Evolutionary conservation across 805 yeast species (phyloP).

Genomic region (Wickerhamiella australiensis): DNA sequence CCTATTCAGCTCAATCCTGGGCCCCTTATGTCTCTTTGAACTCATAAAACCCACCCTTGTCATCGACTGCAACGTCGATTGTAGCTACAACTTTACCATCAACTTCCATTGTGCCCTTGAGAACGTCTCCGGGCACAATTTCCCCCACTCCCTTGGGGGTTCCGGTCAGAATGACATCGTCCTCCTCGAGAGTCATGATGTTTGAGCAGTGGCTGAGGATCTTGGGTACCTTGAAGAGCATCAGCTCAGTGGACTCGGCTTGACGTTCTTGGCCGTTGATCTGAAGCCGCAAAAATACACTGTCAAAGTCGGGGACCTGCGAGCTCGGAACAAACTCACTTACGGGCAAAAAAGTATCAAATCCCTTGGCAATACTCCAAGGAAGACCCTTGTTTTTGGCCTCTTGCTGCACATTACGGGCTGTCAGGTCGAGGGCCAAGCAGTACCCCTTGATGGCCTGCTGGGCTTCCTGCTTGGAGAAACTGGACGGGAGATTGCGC

Average conservation of each 20-base stretch:
- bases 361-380: conserved; percentile 94
- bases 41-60: conserved; percentile 48
- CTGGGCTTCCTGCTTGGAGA: conserved; percentile 54
- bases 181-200: conserved; percentile 84
- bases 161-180: conserved; percentile 87
- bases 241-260: conserved; percentile 58
- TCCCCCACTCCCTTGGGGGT: conserved; percentile 97
- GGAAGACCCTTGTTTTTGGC: conserved; percentile 92
- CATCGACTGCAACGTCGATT: conserved; percentile 41
- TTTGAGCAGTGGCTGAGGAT: conserved; percentile 69
- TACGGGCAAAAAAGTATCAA: conserved; percentile 91
- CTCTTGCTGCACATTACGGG: conserved; percentile 88
- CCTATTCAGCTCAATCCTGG: too few relatives aligned
- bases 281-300: conserved; percentile 47
- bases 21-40: conserved; percentile 34
- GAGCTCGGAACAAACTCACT: conserved; percentile 57
- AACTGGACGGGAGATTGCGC: conserved; percentile 44
- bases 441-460: conserved; percentile 79
- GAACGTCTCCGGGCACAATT: conserved; percentile 62
- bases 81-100: conserved; percentile 43
- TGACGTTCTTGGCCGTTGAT: conserved; percentile 66
- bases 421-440: conserved; percentile 86
- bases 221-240: conserved; percentile 79
- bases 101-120: conserved; percentile 50
- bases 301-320: conserved; percentile 59